phyloP scores from a whole-genome alignment of 1,284 basidiomycete genomes.

The Apiotrichum mycotoxinovorans region DNA sequence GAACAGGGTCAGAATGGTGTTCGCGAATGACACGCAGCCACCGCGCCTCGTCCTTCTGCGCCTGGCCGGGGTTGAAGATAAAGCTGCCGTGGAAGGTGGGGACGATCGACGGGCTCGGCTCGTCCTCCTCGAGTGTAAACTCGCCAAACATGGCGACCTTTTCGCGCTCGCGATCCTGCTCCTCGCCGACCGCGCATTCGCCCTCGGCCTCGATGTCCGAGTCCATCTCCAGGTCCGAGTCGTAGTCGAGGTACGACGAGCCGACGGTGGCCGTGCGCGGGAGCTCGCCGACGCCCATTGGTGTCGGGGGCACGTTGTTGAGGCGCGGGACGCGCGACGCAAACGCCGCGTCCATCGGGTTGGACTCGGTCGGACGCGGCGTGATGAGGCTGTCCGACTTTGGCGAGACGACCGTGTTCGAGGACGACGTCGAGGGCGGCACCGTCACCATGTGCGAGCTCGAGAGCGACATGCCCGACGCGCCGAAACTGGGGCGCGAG shows the following conservation, averaged over 20 bases:
- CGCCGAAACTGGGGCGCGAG: slow-evolving; percentile 11
- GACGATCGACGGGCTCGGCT: slow-evolving; percentile 23
- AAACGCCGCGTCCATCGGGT: slow-evolving; percentile 7
- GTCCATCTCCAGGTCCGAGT: slow-evolving; percentile 41
- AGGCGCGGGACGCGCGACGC: slow-evolving; percentile 15
- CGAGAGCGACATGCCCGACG: neutral
- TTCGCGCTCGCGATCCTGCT: neutral
- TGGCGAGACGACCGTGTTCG: neutral
- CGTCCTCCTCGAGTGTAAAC: slow-evolving; percentile 30
- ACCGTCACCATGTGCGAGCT: neutral
- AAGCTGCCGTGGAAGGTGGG: slow-evolving; percentile 36
- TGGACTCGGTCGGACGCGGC: neutral
- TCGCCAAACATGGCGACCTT: neutral
- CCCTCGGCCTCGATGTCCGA: slow-evolving; percentile 33
- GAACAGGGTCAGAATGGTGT: slow-evolving; percentile 31
- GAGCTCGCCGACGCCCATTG: neutral
- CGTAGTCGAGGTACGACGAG: slow-evolving; percentile 23
- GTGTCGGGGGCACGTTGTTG: neutral
- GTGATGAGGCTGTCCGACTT: neutral
- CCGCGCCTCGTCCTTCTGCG: slow-evolving; percentile 45
- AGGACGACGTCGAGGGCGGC: neutral
- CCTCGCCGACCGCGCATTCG: neutral
- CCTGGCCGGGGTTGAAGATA: slow-evolving; percentile 40
- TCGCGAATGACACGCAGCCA: slow-evolving; percentile 46
- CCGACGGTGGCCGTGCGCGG: slow-evolving; percentile 5